These are phyloP conservation scores for Microdochium bolleyi DNA, from an alignment of 2,329 filamentous ascomycete species.

Conservation along the genomic window DNA sequence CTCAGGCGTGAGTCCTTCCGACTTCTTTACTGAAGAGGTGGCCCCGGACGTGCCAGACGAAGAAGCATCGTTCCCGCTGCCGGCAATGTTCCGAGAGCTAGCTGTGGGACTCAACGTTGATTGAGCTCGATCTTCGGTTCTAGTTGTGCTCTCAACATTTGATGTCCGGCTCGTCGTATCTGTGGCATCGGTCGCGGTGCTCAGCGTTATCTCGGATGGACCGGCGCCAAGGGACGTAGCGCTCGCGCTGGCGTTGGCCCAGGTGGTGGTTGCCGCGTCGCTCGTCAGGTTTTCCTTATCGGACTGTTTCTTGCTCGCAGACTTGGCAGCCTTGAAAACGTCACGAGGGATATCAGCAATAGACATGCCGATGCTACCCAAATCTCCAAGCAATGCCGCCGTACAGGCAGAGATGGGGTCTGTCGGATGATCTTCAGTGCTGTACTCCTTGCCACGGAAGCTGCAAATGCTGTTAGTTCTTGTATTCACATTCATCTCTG, in stretches of 20 bases:
- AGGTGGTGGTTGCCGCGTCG: neutral
- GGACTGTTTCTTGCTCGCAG: conserved; percentile 4
- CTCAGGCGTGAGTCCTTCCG: neutral
- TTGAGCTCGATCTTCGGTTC: neutral
- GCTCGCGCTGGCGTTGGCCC: neutral
- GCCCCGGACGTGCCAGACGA: neutral
- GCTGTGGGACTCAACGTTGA: neutral
- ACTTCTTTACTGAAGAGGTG: neutral
- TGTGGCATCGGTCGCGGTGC: neutral
- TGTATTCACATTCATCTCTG: neutral
- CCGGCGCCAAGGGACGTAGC: neutral
- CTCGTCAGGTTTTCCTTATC: conserved; percentile 11
- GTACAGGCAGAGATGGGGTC: conserved; percentile 75
- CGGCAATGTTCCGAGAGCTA: neutral
- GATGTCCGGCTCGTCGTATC: neutral
- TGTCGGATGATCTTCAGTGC: conserved; percentile 68
- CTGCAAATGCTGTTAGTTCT: conserved; percentile 17
- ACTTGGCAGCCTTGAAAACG: conserved; percentile 34
- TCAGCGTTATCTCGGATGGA: neutral
- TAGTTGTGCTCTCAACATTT: neutral
- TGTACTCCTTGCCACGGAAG: conserved; percentile 55
- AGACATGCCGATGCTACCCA: conserved; percentile 73
- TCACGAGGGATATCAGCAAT: conserved; percentile 64
- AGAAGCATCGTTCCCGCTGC: neutral
- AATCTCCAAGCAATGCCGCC: conserved; percentile 72